Evolutionary conservation across 495 filamentous ascomycete species (phyloP).

Genomic region (Margaritispora aquatica): DNA sequence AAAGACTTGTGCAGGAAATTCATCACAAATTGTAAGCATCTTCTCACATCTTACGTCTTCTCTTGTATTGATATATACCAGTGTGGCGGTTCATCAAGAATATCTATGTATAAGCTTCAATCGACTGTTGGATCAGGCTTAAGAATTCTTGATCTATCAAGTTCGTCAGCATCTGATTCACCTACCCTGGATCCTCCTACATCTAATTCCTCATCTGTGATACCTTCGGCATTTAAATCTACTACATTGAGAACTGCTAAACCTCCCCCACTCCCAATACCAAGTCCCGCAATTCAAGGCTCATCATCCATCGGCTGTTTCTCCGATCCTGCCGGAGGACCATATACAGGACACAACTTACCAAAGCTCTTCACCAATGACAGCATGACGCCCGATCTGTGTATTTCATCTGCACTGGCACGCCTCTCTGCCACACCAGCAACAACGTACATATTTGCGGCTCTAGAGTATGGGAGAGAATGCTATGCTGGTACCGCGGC

Average conservation of each 20-base stretch:
- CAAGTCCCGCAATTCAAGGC: neutral
- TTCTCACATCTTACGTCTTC: neutral
- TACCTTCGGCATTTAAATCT: neutral
- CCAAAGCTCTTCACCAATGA: too few relatives aligned
- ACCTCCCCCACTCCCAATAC: neutral
- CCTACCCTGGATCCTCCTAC: neutral
- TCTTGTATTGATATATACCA: neutral
- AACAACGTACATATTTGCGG: constrained; percentile 16
- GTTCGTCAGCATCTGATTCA: neutral
- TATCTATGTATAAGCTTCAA: neutral
- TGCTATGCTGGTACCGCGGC: constrained; percentile 10
- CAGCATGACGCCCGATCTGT: constrained; percentile 16
- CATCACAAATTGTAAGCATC: neutral
- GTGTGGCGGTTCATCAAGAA: neutral
- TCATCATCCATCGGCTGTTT: constrained; percentile 19
- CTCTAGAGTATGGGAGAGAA: constrained; percentile 20
- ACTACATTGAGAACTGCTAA: too few relatives aligned
- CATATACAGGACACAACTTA: neutral
- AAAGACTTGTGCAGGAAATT: neutral
- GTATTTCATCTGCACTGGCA: constrained; percentile 8
- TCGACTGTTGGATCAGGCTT: neutral
- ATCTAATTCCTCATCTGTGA: too few relatives aligned
- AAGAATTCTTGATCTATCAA: neutral
- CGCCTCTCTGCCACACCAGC: neutral
- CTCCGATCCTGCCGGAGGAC: constrained; percentile 4